Conservation (phyloP, 805 yeast species). For the Metschnikowia arizonensis region DNA sequence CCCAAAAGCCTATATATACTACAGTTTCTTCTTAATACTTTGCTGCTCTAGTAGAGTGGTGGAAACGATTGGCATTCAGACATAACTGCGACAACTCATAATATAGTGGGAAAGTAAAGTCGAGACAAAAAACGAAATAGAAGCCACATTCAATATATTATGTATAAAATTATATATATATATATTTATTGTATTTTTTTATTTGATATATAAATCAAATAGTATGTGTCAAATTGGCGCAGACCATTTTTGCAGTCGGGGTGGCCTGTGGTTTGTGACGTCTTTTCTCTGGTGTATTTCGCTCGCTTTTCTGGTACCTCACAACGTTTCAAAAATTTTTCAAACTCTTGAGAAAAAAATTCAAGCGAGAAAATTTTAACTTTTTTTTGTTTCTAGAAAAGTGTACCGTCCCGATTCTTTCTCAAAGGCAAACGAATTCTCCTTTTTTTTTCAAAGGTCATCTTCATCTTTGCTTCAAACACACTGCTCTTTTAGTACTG, state of each 20-base stretch:
- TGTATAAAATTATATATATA: no score
- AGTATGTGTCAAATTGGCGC: not conserved
- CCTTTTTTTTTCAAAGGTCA: not conserved
- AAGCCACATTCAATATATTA: no score
- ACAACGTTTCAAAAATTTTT: slow-evolving; percentile 6
- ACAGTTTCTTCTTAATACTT: not conserved
- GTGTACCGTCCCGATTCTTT: slow-evolving; percentile 3
- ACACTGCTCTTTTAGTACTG: slow-evolving; percentile 3
- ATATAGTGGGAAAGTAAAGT: not conserved
- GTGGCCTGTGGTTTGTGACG: slow-evolving; percentile 5
- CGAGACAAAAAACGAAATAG: not conserved
- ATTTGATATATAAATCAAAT: not conserved
- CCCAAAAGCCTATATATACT: not conserved
- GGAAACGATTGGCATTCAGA: not conserved
- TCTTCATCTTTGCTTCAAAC: not conserved
- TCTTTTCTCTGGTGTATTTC: slow-evolving; percentile 2
- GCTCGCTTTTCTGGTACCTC: slow-evolving; percentile 4
- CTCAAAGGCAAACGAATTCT: not conserved
- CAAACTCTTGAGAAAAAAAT: slow-evolving; percentile 6
- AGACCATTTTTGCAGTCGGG: not conserved
- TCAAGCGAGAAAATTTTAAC: slow-evolving; percentile 5
- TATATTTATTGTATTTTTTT: not conserved
- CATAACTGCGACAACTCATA: not conserved
- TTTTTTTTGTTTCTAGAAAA: slow-evolving; percentile 3
- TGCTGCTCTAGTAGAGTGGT: not conserved